Evolutionary conservation across 1,139 yeast genomes (phyloP).

Genomic region (Chernovozyma aurita): DNA sequence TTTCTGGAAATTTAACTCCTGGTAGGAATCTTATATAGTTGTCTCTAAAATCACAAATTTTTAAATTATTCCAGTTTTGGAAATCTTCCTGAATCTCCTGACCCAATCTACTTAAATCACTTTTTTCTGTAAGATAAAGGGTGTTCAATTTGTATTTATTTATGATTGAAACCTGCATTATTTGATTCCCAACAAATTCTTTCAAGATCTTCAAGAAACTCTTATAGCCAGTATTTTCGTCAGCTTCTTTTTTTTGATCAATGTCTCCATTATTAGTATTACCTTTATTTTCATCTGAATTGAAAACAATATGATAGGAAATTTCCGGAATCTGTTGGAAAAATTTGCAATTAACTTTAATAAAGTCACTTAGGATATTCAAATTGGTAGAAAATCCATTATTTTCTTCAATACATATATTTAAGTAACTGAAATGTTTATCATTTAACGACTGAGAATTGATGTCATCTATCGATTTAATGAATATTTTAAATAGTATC

Average conservation of each 20-base stretch:
- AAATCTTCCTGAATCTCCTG: slow-evolving; percentile 40
- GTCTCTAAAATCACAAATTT: slow-evolving; percentile 35
- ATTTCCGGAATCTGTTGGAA: slow-evolving; percentile 21
- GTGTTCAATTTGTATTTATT: slow-evolving; percentile 36
- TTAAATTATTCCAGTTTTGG: slow-evolving; percentile 30
- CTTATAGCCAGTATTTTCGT: slow-evolving; percentile 22
- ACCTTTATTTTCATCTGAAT: slow-evolving; percentile 11
- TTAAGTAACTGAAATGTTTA: slow-evolving; percentile 12
- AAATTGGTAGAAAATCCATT: slow-evolving; percentile 25
- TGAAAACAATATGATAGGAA: slow-evolving; percentile 37
- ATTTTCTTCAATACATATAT: slow-evolving; percentile 33
- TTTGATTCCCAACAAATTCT: slow-evolving; percentile 23
- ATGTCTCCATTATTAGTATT: background rate
- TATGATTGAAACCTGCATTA: slow-evolving; percentile 36
- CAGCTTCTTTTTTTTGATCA: slow-evolving; percentile 25
- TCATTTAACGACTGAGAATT: background rate
- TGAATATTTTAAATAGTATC: slow-evolving; percentile 11
- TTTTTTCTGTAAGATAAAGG: slow-evolving; percentile 31
- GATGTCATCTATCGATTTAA: slow-evolving; percentile 4
- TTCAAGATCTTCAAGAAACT: slow-evolving; percentile 21
- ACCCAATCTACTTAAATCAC: slow-evolving; percentile 30
- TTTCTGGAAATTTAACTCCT: slow-evolving; percentile 38
- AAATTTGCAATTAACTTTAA: slow-evolving; percentile 16
- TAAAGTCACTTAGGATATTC: slow-evolving; percentile 18
- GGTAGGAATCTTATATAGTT: slow-evolving; percentile 37